Evolutionary conservation across 192 early-diverging fungal species (phyloP).

Genomic region (Chytriomyces sp.): DNA sequence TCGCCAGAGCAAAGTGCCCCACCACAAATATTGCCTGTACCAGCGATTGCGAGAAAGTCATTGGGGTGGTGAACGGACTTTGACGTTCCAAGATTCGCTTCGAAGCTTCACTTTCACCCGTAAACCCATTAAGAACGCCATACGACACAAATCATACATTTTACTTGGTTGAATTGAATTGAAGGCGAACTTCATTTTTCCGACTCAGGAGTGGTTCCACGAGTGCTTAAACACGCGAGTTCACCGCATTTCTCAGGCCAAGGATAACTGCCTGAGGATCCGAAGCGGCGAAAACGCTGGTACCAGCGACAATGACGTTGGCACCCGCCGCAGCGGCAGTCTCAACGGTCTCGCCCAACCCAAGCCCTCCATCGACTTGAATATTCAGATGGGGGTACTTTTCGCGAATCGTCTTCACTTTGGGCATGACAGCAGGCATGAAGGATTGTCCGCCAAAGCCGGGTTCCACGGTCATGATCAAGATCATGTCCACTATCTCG

Average conservation of each 20-base stretch:
- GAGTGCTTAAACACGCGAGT: slow-evolving; percentile 27
- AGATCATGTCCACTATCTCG: slow-evolving; percentile 78
- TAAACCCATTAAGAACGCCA: too few relatives aligned
- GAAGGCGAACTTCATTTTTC: too few relatives aligned
- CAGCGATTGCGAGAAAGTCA: slow-evolving; percentile 15
- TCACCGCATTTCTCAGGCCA: slow-evolving; percentile 58
- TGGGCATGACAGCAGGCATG: slow-evolving; percentile 84
- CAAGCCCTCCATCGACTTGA: slow-evolving; percentile 93
- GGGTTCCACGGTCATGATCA: slow-evolving; percentile 97
- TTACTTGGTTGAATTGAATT: too few relatives aligned
- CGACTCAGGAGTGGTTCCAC: too few relatives aligned
- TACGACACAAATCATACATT: too few relatives aligned
- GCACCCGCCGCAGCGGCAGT: slow-evolving; percentile 86
- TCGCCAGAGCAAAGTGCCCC: slow-evolving; percentile 5
- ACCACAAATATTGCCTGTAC: neutral
- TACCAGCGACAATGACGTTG: slow-evolving; percentile 97
- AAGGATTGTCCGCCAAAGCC: slow-evolving; percentile 97
- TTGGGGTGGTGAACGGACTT: slow-evolving; percentile 37
- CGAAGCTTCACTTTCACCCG: neutral
- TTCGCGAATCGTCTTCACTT: slow-evolving; percentile 75
- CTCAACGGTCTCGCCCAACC: slow-evolving; percentile 76
- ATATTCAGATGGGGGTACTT: slow-evolving; percentile 87
- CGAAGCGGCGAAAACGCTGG: slow-evolving; percentile 80
- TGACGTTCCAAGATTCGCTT: too few relatives aligned
- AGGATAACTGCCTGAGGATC: slow-evolving; percentile 74